Conservation (phyloP, 257 asterid species). For the Solanum appendiculatum region DNA sequence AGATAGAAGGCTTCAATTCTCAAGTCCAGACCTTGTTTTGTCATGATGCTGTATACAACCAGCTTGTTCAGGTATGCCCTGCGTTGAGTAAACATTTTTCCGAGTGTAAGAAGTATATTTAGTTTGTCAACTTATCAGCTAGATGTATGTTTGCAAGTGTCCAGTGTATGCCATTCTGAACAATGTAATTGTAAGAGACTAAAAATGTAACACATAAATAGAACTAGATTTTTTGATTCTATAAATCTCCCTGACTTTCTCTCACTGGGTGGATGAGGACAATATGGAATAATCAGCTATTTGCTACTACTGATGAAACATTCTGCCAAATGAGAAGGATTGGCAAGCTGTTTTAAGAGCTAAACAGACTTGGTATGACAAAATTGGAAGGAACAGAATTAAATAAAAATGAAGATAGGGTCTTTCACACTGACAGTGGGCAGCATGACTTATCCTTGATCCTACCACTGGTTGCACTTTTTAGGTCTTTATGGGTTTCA, state of each 20-base stretch:
- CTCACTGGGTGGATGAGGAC: neutral
- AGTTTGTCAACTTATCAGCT: neutral
- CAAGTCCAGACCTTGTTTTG: slow-evolving; percentile 80
- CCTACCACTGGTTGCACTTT: neutral
- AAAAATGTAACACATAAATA: neutral
- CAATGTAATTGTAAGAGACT: neutral
- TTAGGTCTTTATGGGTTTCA: neutral
- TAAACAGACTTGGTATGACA: neutral
- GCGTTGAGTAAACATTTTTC: neutral
- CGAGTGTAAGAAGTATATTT: neutral
- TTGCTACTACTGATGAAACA: neutral
- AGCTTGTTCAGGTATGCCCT: slow-evolving; percentile 71
- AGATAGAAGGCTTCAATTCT: slow-evolving; percentile 81
- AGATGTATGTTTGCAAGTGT: neutral
- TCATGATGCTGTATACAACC: slow-evolving; percentile 77
- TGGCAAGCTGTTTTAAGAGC: neutral
- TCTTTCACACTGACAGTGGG: neutral
- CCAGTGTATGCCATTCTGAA: neutral
- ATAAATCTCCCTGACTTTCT: neutral
- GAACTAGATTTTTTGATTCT: neutral
- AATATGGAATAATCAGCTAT: neutral
- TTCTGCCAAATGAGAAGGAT: neutral
- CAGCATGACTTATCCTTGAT: neutral
- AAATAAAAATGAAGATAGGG: neutral
- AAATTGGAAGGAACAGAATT: neutral